Base-by-base conservation (phyloP, 2,329 filamentous ascomycete species). In the Alternaria gansuensis region DNA sequence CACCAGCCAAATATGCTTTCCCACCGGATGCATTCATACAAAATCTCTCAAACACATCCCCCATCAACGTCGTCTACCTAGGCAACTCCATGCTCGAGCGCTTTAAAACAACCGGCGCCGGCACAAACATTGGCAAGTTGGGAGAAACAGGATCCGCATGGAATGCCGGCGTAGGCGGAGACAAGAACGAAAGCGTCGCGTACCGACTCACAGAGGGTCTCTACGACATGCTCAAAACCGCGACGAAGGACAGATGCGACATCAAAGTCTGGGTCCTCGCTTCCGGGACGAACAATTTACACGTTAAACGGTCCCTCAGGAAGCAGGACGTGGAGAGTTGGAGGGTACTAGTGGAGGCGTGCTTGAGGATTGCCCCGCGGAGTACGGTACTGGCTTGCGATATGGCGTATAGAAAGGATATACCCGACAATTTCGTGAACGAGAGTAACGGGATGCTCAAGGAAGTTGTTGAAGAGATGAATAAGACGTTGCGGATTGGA, bases 51-150 rank as follows among this genome's bases (percentile, higher is more conserved):
- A 65, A 61, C n/a, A 59, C 17, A 3, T 50, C 34, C 2, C 33
- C 17, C 5, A 59, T 66, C 7, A 41, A 40, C 13, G 49, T 57
- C 17, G 31, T 66, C 23, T 68, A 64, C 26, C 59, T 65, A 11
- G 60, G 60, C n/a, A 67, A 62, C 51, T 65, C 62, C 0, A 67
- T 65, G 64, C 62, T 67, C 26, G 62, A 65, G 51, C 60, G 62
- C 37, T 49, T 67, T 26, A 67, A 67, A 39, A 65, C 57, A 6
- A 67, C 60, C 5, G 64, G 62, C 2, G 21, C 10, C 5, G 21
- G 41, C 23, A 67, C 64, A 0, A 31, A 40, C 2, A 28, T 66
- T 3, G 63, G 39, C 4, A 53, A 26, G 0, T 21, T 63, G 5
- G 23, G 43, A n/a, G 13, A 34, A 11, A 55, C 46, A 11, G 29